Evolutionary conservation across 352 stramenopile genomes (phyloP), one percentile per base, ranked within the genome.

Genomic region (Phytophthora capsici): DNA sequence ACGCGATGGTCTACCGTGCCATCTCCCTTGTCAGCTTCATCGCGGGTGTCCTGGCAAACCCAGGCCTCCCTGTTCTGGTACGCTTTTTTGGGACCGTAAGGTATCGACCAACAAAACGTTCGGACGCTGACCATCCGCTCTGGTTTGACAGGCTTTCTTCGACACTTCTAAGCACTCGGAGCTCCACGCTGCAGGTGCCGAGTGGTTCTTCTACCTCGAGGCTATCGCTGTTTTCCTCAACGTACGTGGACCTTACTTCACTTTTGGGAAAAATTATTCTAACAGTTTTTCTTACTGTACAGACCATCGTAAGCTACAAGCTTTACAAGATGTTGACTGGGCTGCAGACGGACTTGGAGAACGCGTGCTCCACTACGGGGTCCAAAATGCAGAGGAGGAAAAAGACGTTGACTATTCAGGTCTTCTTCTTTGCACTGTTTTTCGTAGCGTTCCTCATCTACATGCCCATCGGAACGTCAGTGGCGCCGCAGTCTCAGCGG

Each of bases 131-230:
- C 37, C 14, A 19, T 20, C 23, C 34, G 12, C 37, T 17, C 9
- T 47, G 12, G 36, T 47, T 40, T 62, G 9, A 28, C 46, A 80
- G 71, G 77, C 72, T 4, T 83, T 86, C 59, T 88, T 85, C 14
- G 77, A 86, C 52, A 86, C 79, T 16, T 78, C 75, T 0, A 80
- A 67, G 53, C 76, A 83, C 55, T 58, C 78, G 0, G 19, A 40
- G 2, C 63, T 81, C 26, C 80, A 89, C 48, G 58, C 71, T 57
- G 61, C 65, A 9, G 72, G 73, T 16, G 80, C 80, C n/a, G 71
- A 81, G 56, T 86, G 75, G 67, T 89, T 89, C 63, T 89, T 89
- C 48, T 75, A 75, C 54, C 63, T 84, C 49, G 73, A 87, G 23
- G 71, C 80, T 6, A 65, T 85, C 8, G 80, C 80, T 16, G 60